Conservation (phyloP, 331 rosid species). For the Malus hybrid region DNA sequence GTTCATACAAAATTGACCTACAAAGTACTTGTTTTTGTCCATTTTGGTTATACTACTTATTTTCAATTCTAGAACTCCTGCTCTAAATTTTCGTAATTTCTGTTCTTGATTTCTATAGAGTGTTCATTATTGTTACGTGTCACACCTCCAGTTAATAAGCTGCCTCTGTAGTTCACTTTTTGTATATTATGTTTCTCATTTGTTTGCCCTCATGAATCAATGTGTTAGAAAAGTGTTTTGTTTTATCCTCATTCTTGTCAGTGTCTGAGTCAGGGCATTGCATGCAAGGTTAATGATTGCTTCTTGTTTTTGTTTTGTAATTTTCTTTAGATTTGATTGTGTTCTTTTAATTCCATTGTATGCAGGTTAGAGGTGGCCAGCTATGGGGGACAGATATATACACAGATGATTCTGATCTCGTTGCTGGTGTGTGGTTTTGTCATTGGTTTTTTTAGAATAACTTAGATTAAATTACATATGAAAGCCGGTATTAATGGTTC, state of each 20-base stretch:
- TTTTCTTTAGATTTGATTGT: background rate
- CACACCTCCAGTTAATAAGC: too few relatives aligned
- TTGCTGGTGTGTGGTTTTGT: conserved; percentile 60
- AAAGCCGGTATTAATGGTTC: conserved; percentile 21
- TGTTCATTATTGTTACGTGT: background rate
- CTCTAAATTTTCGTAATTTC: background rate
- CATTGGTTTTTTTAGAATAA: background rate
- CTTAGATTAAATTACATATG: background rate
- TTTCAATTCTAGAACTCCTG: background rate
- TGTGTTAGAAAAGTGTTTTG: background rate
- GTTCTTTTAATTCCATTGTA: conserved; percentile 7
- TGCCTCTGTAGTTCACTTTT: background rate
- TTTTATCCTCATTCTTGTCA: background rate
- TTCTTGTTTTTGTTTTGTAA: conserved; percentile 2
- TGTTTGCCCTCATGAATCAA: background rate
- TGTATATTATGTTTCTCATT: background rate
- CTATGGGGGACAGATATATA: conserved; percentile 98
- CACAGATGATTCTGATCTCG: conserved; percentile 95
- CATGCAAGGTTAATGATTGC: background rate
- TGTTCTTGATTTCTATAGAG: background rate
- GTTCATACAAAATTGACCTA: background rate
- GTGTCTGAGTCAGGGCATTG: background rate
- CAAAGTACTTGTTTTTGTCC: background rate
- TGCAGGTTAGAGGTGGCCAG: conserved; percentile 95
- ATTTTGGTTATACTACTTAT: background rate